phyloP scores from a whole-genome alignment of 768 basidiomycete genomes.

The Panellus pusillus region DNA sequence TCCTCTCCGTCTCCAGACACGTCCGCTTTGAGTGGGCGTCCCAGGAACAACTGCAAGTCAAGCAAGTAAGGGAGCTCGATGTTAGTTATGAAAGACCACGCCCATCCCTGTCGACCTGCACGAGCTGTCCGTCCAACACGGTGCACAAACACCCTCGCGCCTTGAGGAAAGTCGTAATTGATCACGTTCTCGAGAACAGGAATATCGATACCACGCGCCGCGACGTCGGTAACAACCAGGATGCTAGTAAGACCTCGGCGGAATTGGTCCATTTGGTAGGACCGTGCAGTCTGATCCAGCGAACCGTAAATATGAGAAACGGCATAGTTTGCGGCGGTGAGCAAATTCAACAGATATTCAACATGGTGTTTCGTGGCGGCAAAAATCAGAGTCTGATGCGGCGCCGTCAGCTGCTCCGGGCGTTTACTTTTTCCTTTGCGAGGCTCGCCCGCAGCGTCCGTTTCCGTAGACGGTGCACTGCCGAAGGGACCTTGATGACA shows the following conservation, averaged over 20 bases:
- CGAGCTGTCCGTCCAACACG: constrained; percentile 96
- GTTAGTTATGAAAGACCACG: constrained; percentile 91
- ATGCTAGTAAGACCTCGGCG: constrained; percentile 76
- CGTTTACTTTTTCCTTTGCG: constrained; percentile 53
- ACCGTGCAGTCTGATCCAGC: constrained; percentile 88
- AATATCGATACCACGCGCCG: constrained; percentile 97
- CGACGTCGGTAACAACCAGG: constrained; percentile 96
- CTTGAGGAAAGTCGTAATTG: constrained; percentile 97
- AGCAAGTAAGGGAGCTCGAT: constrained; percentile 86
- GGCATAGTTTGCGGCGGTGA: constrained; percentile 80
- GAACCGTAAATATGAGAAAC: constrained; percentile 96
- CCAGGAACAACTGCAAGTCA: constrained; percentile 92
- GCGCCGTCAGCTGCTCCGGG: constrained; percentile 53
- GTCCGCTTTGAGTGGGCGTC: constrained; percentile 67
- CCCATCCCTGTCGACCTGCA: constrained; percentile 93
- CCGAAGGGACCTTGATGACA: constrained; percentile 75
- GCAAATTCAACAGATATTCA: constrained; percentile 83
- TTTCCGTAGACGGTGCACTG: constrained; percentile 30
- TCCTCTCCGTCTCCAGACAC: constrained; percentile 53
- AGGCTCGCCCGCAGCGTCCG: constrained; percentile 33
- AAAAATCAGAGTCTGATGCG: constrained; percentile 93
- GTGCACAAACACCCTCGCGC: constrained; percentile 91
- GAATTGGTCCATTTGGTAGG: constrained; percentile 89
- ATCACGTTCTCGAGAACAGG: constrained; percentile 95
- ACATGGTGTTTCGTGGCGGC: constrained; percentile 98